Base-by-base conservation (phyloP, 2,329 filamentous ascomycete species). In the Ascochyta viciae-villosae region DNA sequence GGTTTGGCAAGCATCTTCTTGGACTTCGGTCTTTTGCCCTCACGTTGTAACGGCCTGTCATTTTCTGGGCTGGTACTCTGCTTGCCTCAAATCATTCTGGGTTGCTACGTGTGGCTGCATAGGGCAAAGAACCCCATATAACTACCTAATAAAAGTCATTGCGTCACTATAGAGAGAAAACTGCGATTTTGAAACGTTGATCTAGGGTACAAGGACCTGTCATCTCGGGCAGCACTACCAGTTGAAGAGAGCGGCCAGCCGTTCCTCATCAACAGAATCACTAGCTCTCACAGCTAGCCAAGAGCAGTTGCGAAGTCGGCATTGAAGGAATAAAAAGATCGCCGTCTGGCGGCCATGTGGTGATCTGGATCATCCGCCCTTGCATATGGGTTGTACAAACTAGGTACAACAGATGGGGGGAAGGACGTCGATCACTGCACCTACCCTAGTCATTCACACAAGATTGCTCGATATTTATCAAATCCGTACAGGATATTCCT, bases 1-100 rank as follows among this genome's bases (percentile, higher is more conserved):
- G 54, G 50, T 57, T 63, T 56, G 60, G 55, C 40, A 63, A 57
- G 62, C 63, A 66, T 71, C 54, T 64, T 58, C 53, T 64, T 33
- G 50, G 60, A 65, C 42, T 44, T 58, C 58, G 40, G 50, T 58
- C 52, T 54, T 27, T 39, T 51, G 44, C 29, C 54, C 59, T 50
- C 52, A 56, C 35, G 63, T 63, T 52, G n/a, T 50, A 49, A 57
- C 49, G 56, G 56, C 54, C 54, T 55, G 51, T 44, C 37, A 29
- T 56, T 48, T 43, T 41, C 40, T 38, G 47, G 47, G 42, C 37
- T 43, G 53, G 47, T 35, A 47, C 34, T 50, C 43, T 44, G 46
- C 16, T 48, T 54, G 42, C 47, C 50, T 40, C 57, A 40, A 42
- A 64, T 51, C 47, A 51, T 48, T 43, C 41, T 57, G 59, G 50